Evolutionary conservation across 805 yeast species (phyloP), one percentile per base, ranked within the genome.

Genomic region (Wickerhamomyces hampshirensis): DNA sequence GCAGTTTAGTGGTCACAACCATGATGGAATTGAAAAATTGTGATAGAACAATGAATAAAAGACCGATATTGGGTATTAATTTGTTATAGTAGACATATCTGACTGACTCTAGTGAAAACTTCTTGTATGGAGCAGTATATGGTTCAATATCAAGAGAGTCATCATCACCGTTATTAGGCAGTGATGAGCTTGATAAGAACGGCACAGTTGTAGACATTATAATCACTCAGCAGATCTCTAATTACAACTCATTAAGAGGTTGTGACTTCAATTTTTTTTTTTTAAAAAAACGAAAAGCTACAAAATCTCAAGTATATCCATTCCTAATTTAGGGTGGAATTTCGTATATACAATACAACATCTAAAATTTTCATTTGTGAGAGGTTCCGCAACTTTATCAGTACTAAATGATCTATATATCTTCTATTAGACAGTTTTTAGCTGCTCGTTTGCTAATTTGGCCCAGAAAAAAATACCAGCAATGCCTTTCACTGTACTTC

Each of bases 1-100:
- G 60, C n/a, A 86, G 59, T 53, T 85, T 81, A 45, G 94, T 81
- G 5, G 84, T 71, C 6, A 81, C 71, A 5, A 81, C 71, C 95
- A 86, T 86, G 18, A 80, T 55, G 3, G 89, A 77, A 55, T 84
- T 84, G 66, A 82, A 82, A 34, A 84, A 66, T 53, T 84, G 91
- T 4, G 89, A 72, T 9, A 73, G 35, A 6, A 84, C 56, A 18
- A 82, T 62, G 17, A 82, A 64, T 6, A 72, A 52, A 17, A 83
- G 58, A 0, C 95, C 95, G 11, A 53, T 28, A 31, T 49, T 52
- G 37, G 57, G 56, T 23, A 39, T 31, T 4, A 43, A 9, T 26
- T 26, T 10, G 7, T 26, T 26, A 13, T 12, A 12, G 18, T 30
- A 18, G 18, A 16, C 16, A 17, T 11, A 18, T 28, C 18, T 17